Base-by-base conservation (phyloP, 164 flowering plant species). In the Echeveria elegans region DNA sequence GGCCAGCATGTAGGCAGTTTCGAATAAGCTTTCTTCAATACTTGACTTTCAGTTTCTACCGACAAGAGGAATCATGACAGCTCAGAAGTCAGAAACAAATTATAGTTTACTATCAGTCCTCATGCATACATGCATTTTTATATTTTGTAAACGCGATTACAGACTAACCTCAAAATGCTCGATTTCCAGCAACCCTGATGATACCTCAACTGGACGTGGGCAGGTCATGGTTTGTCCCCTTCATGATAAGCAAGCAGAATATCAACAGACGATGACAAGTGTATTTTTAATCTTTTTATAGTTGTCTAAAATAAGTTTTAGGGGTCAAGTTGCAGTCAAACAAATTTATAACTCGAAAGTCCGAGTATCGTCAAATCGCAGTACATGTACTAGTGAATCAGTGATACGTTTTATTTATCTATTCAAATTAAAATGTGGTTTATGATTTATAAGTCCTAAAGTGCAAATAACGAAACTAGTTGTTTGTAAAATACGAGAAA, bases 51-150 rank as follows among this genome's bases (percentile, higher is more conserved):
- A 21, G 26, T n/a, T 48, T 48, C 24, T 4, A 48, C 10, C 24
- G 12, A 24, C 56, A 48, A 48, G 12, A n/a, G 56, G 56, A 48
- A 48, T 48, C 56, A 48, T 48, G 56, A 21, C 56, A 48, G 56
- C 56, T 48, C 0, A 5, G 10, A 21, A n/a, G n/a, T 48, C 0
- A 5, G 10, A 21, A n/a, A 48, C 24, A 48, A 21, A 48, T n/a
- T 48, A 48, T 48, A 48, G 16, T 21, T 48, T 21, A 21, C 8
- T 5, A n/a, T 4, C 24, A 48, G 24, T 48, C 56, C 56, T 48
- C 56, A 10, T 48, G 56, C 56, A 48, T n/a, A 19, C 56, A 48
- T 11, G 11, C 24, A 48, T 48, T 19, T n/a, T 19, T 5, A 19
- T 5, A 6, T 19, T 24, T n/a, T 48, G 2, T 8, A n/a, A 48